Evolutionary conservation across 768 basidiomycete species (phyloP).

Genomic region (Plicaturopsis crispa): DNA sequence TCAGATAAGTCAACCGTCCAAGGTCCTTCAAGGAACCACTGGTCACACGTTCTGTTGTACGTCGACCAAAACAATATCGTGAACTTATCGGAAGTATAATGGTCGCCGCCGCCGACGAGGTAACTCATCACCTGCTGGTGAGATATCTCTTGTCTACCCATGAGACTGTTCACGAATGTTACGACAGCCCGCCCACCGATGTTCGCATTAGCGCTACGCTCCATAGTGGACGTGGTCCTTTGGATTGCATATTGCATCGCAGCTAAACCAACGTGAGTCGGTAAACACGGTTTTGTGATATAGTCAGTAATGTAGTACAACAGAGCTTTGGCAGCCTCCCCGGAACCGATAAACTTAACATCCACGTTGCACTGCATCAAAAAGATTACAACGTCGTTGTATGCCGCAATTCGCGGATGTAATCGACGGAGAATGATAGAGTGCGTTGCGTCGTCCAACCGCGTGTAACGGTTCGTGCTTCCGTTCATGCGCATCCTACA

Average conservation of each 20-base stretch:
- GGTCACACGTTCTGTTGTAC: too few species aligned
- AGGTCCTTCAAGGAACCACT: too few species aligned
- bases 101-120: conserved; percentile 13
- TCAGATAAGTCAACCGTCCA: too few species aligned
- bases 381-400: conserved; percentile 8
- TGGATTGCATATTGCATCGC: conserved; percentile 8
- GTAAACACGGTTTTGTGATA: conserved; percentile 22
- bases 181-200: conserved; percentile 1
- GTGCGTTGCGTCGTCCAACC: conserved; percentile 4
- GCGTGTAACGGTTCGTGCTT: not conserved
- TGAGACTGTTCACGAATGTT: conserved; percentile 10
- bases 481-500: conserved; percentile 5
- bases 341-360: conserved; percentile 25
- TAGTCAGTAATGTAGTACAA: conserved; percentile 30
- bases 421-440: conserved; percentile 6
- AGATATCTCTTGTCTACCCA: conserved; percentile 18
- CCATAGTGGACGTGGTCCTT: not conserved
- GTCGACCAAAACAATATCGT: conserved; percentile 6
- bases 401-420: conserved; percentile 10
- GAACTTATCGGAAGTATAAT: conserved; percentile 13
- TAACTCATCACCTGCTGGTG: conserved; percentile 22
- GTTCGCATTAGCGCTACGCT: not conserved
- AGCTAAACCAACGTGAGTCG: conserved; percentile 12
- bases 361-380: conserved; percentile 17
- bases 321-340: conserved; percentile 21